phyloP scores from a whole-genome alignment of 495 filamentous ascomycete genomes.

The Hypoxylon perforatum region DNA sequence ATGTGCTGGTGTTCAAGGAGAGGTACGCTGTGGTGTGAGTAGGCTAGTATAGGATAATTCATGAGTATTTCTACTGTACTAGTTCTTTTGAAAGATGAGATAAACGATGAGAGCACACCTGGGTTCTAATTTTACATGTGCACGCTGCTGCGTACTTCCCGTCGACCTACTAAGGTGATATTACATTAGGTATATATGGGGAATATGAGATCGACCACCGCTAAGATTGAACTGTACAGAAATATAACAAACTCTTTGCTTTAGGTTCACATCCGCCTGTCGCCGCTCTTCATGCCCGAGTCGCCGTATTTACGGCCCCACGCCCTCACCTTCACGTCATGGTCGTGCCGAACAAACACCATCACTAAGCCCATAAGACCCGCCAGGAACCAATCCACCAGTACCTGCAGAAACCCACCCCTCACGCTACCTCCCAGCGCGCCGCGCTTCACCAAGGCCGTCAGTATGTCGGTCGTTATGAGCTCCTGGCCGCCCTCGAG shows the following conservation, averaged over 20 bases:
- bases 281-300: not conserved
- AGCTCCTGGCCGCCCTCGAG: conserved; percentile 65
- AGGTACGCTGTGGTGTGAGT: conserved; percentile 21
- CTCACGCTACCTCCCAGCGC: conserved; percentile 8
- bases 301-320: conserved; percentile 18
- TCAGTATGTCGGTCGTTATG: conserved; percentile 9
- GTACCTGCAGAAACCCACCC: not conserved
- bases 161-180: no score
- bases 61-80: no score
- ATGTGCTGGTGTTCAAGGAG: conserved; percentile 24
- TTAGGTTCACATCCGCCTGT: not conserved
- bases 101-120: no score
- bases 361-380: conserved; percentile 1
- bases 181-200: no score
- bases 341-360: conserved; percentile 12
- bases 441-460: conserved; percentile 7
- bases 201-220: no score
- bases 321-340: conserved; percentile 4
- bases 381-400: conserved; percentile 10
- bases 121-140: no score
- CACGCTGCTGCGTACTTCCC: no score
- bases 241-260: no score
- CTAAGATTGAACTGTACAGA: no score
- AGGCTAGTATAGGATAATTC: not conserved
- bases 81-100: no score